A percentile compares a stretch with the other conserved stretches of the same genome.
phyloP scores from a whole-genome alignment of 306 rosid species.

The Dalbergia cochinchinensis region DNA sequence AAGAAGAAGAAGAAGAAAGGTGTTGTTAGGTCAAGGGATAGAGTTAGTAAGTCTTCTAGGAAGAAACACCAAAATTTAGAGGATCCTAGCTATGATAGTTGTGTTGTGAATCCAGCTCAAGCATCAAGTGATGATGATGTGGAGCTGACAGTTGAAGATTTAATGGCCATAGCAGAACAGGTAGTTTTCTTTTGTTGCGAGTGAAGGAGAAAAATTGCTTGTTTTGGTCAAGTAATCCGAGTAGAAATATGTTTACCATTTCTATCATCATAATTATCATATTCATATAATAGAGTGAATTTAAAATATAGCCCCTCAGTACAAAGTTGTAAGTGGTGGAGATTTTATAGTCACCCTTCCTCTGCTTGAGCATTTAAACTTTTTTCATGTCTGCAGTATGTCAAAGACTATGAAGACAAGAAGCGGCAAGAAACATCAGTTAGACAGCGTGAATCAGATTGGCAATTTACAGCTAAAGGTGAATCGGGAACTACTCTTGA shows the following conservation, averaged over 20 bases:
- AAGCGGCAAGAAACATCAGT: constrained; percentile 37
- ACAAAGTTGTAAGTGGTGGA: constrained; percentile 15
- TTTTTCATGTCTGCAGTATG: constrained; percentile 63
- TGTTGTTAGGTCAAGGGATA: constrained; percentile 31
- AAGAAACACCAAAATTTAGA: constrained; percentile 45
- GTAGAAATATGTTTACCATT: constrained; percentile 27
- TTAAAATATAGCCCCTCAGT: constrained; percentile 12
- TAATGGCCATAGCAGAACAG: constrained; percentile 78
- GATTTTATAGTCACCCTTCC: constrained; percentile 14
- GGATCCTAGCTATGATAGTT: constrained; percentile 39
- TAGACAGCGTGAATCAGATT: constrained; percentile 47
- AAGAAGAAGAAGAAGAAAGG: constrained; percentile 56
- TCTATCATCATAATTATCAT: constrained; percentile 14
- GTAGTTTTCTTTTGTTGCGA: constrained; percentile 52
- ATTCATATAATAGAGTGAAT: constrained; percentile 1
- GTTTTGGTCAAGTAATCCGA: constrained; percentile 29
- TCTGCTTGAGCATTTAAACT: constrained; percentile 9
- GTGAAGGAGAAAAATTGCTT: not conserved
- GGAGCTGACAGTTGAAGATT: constrained; percentile 76
- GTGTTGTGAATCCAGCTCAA: constrained; percentile 48
- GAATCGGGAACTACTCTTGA: constrained; percentile 47
- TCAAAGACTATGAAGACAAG: constrained; percentile 56
- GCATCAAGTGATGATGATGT: constrained; percentile 53
- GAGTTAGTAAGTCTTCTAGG: constrained; percentile 40
- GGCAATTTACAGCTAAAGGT: constrained; percentile 34